phyloP scores from a whole-genome alignment of 768 basidiomycete species.

The Pseudohyphozyma bogoriensis region DNA sequence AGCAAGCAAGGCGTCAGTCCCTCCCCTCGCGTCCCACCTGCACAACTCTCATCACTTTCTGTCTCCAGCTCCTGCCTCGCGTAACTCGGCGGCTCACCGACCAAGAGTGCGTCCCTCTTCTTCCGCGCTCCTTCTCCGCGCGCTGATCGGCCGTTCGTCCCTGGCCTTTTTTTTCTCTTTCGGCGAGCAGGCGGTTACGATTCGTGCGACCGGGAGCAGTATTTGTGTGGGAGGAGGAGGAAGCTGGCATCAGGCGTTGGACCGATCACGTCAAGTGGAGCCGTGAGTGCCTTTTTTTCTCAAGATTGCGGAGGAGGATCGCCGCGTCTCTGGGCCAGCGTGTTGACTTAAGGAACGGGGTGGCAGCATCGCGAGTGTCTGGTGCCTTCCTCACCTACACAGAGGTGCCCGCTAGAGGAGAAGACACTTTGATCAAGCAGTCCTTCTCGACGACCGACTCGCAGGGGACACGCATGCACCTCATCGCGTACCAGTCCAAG shows the following conservation, averaged over 20 bases:
- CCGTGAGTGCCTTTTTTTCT: conserved; percentile 9
- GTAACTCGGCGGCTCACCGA: conserved; percentile 37
- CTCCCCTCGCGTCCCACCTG: conserved; percentile 9
- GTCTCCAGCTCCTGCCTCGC: conserved; percentile 36
- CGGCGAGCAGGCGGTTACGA: conserved; percentile 20
- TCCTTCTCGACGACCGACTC: conserved; percentile 25
- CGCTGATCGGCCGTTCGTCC: too few relatives aligned
- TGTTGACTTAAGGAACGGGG: too few relatives aligned
- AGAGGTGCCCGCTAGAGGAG: conserved; percentile 20
- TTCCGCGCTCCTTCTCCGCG: too few relatives aligned
- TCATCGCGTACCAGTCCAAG: conserved; percentile 27
- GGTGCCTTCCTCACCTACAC: conserved; percentile 32
- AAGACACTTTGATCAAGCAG: conserved; percentile 27
- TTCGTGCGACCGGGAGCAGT: conserved; percentile 21
- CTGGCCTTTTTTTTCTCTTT: conserved; percentile 30
- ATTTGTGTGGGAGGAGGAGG: conserved; percentile 31
- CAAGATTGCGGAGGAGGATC: too few relatives aligned
- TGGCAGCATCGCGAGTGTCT: conserved; percentile 27
- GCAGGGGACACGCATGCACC: conserved; percentile 27
- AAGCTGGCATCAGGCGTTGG: conserved; percentile 28
- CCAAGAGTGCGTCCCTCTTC: conserved; percentile 36
- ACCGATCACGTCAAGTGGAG: conserved; percentile 32
- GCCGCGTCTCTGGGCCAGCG: too few relatives aligned
- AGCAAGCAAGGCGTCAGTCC: conserved; percentile 20
- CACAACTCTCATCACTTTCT: conserved; percentile 31